These are phyloP conservation scores for Draba incana DNA, from an alignment of 345 rosid genomes.

Conservation along the genomic window DNA sequence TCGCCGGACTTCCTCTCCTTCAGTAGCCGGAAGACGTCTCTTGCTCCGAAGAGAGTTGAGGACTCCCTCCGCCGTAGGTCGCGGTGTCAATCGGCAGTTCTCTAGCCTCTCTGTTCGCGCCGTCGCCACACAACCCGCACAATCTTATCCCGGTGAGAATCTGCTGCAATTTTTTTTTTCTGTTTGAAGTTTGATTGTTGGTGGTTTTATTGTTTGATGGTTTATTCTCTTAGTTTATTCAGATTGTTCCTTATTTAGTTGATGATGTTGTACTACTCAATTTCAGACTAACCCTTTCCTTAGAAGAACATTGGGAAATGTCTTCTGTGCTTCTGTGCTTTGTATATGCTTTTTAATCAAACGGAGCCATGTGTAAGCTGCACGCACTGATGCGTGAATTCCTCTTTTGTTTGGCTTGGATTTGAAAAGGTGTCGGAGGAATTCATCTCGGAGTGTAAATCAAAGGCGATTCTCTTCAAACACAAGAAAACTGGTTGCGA, in stretches of 20 bases:
- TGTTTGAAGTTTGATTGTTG: background rate
- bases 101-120: constrained; percentile 66
- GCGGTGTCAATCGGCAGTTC: constrained; percentile 46
- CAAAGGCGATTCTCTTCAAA: constrained; percentile 74
- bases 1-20: constrained; percentile 44
- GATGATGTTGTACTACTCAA: constrained; percentile 2
- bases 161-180: background rate
- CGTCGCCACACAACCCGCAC: constrained; percentile 64
- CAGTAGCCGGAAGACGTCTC: constrained; percentile 48
- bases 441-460: constrained; percentile 89
- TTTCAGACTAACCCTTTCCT: constrained; percentile 7
- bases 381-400: constrained; percentile 12
- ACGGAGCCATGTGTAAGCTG: constrained; percentile 20
- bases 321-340: background rate
- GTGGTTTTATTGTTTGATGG: constrained; percentile 11
- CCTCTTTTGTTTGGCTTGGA: constrained; percentile 51
- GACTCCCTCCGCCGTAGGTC: constrained; percentile 38
- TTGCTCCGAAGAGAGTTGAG: constrained; percentile 47
- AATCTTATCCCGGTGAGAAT: constrained; percentile 59
- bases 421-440: constrained; percentile 86
- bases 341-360: too few relatives aligned
- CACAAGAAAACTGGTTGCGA: constrained; percentile 95
- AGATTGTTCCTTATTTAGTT: constrained; percentile 5
- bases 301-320: constrained; percentile 20
- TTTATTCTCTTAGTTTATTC: constrained; percentile 3